Conservation (phyloP, 148 eudicot species). For the Diospyros lotus region DNA sequence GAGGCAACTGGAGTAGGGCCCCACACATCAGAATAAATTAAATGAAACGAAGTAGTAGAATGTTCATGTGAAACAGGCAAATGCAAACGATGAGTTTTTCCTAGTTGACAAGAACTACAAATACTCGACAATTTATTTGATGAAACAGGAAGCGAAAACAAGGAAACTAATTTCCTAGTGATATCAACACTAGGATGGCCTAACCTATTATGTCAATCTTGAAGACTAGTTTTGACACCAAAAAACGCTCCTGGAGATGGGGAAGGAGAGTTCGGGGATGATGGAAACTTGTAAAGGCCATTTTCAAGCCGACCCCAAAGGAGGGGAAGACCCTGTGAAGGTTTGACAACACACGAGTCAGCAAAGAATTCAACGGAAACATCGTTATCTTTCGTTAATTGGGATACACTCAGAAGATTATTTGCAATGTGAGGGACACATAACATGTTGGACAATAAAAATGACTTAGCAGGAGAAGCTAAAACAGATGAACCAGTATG, state of each 20-base stretch:
- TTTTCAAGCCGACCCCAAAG: neutral
- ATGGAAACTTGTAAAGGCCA: neutral
- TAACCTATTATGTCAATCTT: neutral
- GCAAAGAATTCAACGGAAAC: neutral
- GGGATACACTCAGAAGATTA: neutral
- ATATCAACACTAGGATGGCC: neutral
- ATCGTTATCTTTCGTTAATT: constrained; percentile 1
- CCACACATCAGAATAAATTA: neutral
- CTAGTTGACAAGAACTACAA: neutral
- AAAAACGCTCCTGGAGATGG: no score
- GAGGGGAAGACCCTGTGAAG: neutral
- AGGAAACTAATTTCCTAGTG: neutral
- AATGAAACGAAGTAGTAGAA: neutral
- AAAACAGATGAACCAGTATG: neutral
- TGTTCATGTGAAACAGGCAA: neutral
- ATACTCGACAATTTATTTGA: neutral
- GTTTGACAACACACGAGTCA: neutral
- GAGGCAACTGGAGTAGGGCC: neutral
- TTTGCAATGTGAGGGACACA: neutral
- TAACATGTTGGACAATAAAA: neutral
- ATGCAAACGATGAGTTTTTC: neutral
- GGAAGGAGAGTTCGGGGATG: no score
- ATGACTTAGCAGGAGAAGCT: neutral
- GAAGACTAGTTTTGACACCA: neutral
- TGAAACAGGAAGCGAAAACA: neutral